Percentiles rank a stretch among this genome's conserved stretches.
Evolutionary conservation across 129 eudicot genomes (phyloP).

Genomic region (Mikania micrantha): DNA sequence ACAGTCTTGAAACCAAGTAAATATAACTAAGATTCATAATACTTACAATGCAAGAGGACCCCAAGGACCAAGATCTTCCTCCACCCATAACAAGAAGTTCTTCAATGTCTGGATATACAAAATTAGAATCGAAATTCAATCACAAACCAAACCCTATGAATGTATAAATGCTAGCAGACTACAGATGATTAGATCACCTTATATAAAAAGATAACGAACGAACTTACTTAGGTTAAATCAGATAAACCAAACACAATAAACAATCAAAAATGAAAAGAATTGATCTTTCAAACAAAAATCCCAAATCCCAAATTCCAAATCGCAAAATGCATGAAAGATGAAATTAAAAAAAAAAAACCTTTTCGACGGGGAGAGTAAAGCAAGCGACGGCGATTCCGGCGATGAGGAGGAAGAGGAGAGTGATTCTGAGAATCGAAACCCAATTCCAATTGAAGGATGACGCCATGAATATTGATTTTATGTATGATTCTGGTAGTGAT

Average conservation of each 20-base stretch:
- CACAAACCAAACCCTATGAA: background rate
- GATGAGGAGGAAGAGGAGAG: slow-evolving; percentile 42
- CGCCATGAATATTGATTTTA: background rate
- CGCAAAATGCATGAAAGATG: too few species aligned
- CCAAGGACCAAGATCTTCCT: slow-evolving; percentile 91
- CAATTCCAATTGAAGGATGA: slow-evolving; percentile 30
- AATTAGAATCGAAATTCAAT: background rate
- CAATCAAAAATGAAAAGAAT: background rate
- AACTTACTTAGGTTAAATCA: background rate
- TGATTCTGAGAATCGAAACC: slow-evolving; percentile 34
- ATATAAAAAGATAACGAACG: background rate
- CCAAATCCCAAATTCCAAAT: background rate
- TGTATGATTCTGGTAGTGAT: background rate
- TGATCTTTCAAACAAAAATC: background rate
- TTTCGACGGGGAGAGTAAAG: slow-evolving; percentile 67
- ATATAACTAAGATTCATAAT: background rate
- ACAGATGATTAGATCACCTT: background rate
- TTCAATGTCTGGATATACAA: slow-evolving; percentile 51
- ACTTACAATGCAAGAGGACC: slow-evolving; percentile 92
- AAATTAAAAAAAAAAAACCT: slow-evolving; percentile 32
- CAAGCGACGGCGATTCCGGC: slow-evolving; percentile 61
- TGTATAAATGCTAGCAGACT: background rate
- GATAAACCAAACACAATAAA: background rate
- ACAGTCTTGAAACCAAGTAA: background rate
- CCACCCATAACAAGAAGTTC: slow-evolving; percentile 73